Evolutionary conservation across 2,329 filamentous ascomycete species (phyloP), one percentile per base, ranked within the genome.

Genomic region (Dryadomyces sulphureus): DNA sequence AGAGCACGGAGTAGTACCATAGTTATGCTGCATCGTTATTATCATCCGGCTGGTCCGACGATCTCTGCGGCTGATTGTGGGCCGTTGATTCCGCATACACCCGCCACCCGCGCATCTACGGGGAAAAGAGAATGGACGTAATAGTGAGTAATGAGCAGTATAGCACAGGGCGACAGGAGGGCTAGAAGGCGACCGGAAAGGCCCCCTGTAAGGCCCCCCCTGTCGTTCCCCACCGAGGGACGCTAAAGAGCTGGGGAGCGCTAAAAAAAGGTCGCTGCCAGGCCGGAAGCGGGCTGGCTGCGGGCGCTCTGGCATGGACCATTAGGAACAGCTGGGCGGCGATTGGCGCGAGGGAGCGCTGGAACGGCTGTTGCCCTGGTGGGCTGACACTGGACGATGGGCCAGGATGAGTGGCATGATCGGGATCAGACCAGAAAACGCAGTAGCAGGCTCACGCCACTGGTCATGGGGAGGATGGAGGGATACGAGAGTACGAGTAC

Each of bases 371-470:
- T 32, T 32, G 27, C 9, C 27, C 11, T n/a, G n/a, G 25, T 41
- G 40, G 40, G 41, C 41, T 43, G 41, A 43, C 30, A 20, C 12
- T 24, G 30, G 27, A 43, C 9, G 4, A 32, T 20, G 11, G 30
- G 6, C 25, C 25, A 41, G 40, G 39, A 19, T 27, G 9, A n/a
- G 41, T 42, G 41, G 41, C 41, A 42, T 42, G 41, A 42, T 42
- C 17, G 41, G 25, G 19, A 43, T 35, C 41, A 35, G 30, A 7
- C 30, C 19, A 43, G 30, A 42, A 41, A 21, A 16, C 22, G 27
- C 27, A 32, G 27, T 14, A 14, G 11, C 27, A 32, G 27, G 11
- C 41, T 43, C 41, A 43, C 41, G 41, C 41, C 41, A 43, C 30
- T 21, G 27, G 27, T 32, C 27, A 32, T 32, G 27, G 27, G 27